A percentile compares a stretch with the other conserved stretches of the same genome.
phyloP scores from a whole-genome alignment of 1,139 yeast genomes.

The Nematodospora anomalae region DNA sequence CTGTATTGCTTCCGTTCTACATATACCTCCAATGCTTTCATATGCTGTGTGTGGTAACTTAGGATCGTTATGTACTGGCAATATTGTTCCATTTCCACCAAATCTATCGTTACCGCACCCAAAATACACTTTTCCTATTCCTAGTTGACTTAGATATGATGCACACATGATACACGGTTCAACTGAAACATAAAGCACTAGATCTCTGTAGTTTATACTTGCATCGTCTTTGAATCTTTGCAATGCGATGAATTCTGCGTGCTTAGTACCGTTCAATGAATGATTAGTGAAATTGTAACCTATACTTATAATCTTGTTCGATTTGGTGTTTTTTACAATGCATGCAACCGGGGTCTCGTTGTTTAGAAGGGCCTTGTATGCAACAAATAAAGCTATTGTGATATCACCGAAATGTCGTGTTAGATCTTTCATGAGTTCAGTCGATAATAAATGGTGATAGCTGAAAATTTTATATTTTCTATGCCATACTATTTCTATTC shows the following conservation, averaged over 20 bases:
- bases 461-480: neutral
- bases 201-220: constrained; percentile 41
- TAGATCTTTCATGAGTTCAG: constrained; percentile 19
- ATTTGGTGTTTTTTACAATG: constrained; percentile 55
- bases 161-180: constrained; percentile 99
- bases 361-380: constrained; percentile 42
- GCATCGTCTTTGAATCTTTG: constrained; percentile 14
- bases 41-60: constrained; percentile 41
- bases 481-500: neutral
- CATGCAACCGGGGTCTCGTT: constrained; percentile 76
- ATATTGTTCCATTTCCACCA: constrained; percentile 94
- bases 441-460: constrained; percentile 1
- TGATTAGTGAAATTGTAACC: constrained; percentile 92
- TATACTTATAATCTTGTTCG: constrained; percentile 56
- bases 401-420: constrained; percentile 31
- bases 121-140: constrained; percentile 70
- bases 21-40: constrained; percentile 71
- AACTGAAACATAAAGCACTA: constrained; percentile 82
- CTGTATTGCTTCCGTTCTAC: constrained; percentile 79
- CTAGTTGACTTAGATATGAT: constrained; percentile 79
- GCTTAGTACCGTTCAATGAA: constrained; percentile 80
- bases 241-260: constrained; percentile 85
- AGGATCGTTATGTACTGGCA: constrained; percentile 56
- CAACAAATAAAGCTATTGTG: constrained; percentile 43
- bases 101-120: constrained; percentile 95